Evolutionary conservation across 2,329 filamentous ascomycete species (phyloP), one percentile per base, ranked within the genome.

Genomic region (Elsinoe batatas): DNA sequence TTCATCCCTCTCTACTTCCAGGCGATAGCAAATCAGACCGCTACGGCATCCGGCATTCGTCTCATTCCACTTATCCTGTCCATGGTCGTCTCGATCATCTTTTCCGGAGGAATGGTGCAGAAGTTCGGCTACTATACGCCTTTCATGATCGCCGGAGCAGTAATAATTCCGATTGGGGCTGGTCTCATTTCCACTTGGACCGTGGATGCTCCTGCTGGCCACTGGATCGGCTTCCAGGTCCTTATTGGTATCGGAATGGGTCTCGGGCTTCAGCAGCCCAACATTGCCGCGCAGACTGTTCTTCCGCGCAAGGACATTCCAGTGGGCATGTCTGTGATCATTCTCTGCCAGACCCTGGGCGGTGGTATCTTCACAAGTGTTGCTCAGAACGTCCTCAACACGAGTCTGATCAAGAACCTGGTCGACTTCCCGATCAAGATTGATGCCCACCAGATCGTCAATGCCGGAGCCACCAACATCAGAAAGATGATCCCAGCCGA

Each of bases 381-480:
- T 13, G 75, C 66, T 20, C 74, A 77, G 59, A 77, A 76, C 61
- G 72, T 77, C 56, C 76, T 76, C 67, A 72, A 69, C 37, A 76
- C 75, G 64, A 65, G 69, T 56, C 70, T 77, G n/a, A 68, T 76
- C 60, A 68, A 69, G 61, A 72, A 74, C 57, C 62, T 74, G 33
- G 53, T 63, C 10, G 70, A 68, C 26, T 64, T 78, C 7, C 40
- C 53, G 2, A 30, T 55, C 13, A 15, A 32, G 12, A 44, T 55
- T 15, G 63, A 74, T 54, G 66, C 75, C 0, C 57, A 53, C 12
- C 57, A 71, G n/a, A 72, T 79, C 3, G 63, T 75, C 26, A 63
- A 62, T 2, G 71, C 72, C 3, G 79, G 79, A 36, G 78, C 78
- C 0, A 88, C 84, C 0, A 76, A 81, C 50, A 72, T 91, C 15